phyloP scores from a whole-genome alignment of 2,329 filamentous ascomycete species.

The Hymenoscyphus albidus region DNA sequence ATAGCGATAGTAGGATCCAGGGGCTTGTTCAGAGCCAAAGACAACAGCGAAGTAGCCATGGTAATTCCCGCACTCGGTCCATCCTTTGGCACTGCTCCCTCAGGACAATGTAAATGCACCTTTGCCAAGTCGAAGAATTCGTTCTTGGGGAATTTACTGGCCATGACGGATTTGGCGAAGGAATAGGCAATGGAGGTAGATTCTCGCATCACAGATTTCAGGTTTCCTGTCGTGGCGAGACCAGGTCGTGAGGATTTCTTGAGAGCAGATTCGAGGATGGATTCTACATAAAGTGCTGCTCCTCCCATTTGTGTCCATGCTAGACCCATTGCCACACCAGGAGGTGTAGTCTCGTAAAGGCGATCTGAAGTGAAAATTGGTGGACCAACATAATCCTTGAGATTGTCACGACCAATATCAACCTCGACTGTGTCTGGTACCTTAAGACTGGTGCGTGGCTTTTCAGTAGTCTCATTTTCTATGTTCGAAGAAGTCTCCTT shows the following conservation, averaged over 20 bases:
- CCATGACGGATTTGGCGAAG: slow-evolving; percentile 87
- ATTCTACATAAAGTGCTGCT: slow-evolving; percentile 94
- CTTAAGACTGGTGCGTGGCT: slow-evolving; percentile 69
- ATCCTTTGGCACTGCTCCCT: slow-evolving; percentile 94
- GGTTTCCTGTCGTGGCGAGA: slow-evolving; percentile 88
- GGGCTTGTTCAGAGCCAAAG: slow-evolving; percentile 72
- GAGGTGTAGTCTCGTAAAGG: slow-evolving; percentile 87
- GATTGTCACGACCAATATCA: slow-evolving; percentile 78
- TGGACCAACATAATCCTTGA: slow-evolving; percentile 95
- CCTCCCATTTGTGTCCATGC: slow-evolving; percentile 98
- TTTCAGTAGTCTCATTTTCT: slow-evolving; percentile 56
- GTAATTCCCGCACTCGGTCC: slow-evolving; percentile 92
- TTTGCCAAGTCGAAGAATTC: slow-evolving; percentile 94
- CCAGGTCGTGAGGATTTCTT: slow-evolving; percentile 69
- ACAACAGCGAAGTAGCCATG: slow-evolving; percentile 92
- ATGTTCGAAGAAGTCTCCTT: slow-evolving; percentile 56
- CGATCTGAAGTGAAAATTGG: slow-evolving; percentile 94
- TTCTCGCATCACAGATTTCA: slow-evolving; percentile 98
- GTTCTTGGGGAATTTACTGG: slow-evolving; percentile 80
- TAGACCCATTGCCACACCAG: slow-evolving; percentile 95
- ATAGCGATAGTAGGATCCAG: slow-evolving; percentile 88
- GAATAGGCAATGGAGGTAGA: slow-evolving; percentile 93
- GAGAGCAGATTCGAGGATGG: slow-evolving; percentile 83
- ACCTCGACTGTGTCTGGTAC: slow-evolving; percentile 87
- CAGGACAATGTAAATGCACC: slow-evolving; percentile 93